These are phyloP conservation scores for Cordyceps militaris DNA, from an alignment of 2,329 filamentous ascomycete genomes.

Conservation along the genomic window DNA sequence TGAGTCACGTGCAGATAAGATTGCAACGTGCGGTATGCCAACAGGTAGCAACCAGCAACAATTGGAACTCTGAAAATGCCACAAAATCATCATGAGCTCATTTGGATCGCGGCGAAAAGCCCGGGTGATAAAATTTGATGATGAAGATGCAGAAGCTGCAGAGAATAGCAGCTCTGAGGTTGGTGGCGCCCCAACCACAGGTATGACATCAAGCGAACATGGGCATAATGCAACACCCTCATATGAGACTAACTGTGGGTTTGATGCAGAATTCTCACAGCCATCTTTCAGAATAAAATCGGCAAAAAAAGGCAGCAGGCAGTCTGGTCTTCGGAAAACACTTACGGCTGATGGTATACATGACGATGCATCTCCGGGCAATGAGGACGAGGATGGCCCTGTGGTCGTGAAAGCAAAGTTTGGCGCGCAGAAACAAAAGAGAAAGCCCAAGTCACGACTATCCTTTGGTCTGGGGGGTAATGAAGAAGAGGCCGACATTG, in stretches of 20 bases:
- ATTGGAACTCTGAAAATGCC: not conserved
- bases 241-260: conserved; percentile 11
- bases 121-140: conserved; percentile 65
- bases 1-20: conserved; percentile 45
- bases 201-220: conserved; percentile 27
- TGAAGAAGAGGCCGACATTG: conserved; percentile 41
- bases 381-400: conserved; percentile 38
- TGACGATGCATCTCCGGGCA: conserved; percentile 24
- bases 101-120: conserved; percentile 60
- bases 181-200: conserved; percentile 25
- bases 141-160: conserved; percentile 48
- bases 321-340: conserved; percentile 51
- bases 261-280: conserved; percentile 26
- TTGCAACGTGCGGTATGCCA: conserved; percentile 19
- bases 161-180: conserved; percentile 19
- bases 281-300: conserved; percentile 36
- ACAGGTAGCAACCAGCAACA: not conserved
- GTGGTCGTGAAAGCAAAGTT: conserved; percentile 43
- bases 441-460: conserved; percentile 56
- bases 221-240: not conserved
- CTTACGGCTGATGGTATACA: conserved; percentile 40
- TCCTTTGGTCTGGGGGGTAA: conserved; percentile 64
- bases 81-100: conserved; percentile 38
- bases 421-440: conserved; percentile 55
- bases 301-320: conserved; percentile 46